These are phyloP conservation scores for Daldinia bambusicola DNA, from an alignment of 495 filamentous ascomycete species.

Conservation along the genomic window DNA sequence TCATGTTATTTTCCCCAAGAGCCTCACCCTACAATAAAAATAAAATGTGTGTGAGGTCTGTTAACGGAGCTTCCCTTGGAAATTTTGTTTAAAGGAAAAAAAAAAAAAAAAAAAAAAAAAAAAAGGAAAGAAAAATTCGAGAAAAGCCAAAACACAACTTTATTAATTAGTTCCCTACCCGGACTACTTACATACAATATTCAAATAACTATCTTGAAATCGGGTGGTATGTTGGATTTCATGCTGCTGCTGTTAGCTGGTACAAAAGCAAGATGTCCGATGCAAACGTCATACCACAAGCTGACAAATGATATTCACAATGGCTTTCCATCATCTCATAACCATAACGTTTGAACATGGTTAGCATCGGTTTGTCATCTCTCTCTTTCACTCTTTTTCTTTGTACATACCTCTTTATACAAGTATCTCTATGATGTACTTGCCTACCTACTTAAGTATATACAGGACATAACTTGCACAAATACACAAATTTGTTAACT, in stretches of 20 bases:
- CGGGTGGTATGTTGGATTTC: no score
- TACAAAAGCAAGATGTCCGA: conserved; percentile 20
- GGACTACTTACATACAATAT: not conserved
- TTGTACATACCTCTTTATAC: not conserved
- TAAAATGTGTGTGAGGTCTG: not conserved
- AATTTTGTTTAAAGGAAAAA: not conserved
- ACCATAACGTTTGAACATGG: not conserved
- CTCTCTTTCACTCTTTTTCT: not conserved
- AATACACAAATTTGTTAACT: not conserved
- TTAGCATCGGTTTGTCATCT: not conserved
- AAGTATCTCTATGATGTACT: not conserved
- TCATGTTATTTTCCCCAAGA: conserved; percentile 7
- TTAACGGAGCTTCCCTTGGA: not conserved
- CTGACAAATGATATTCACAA: conserved; percentile 25
- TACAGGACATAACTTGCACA: not conserved
- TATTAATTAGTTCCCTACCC: no score
- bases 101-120: not conserved
- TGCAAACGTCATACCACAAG: conserved; percentile 20
- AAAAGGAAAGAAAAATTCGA: not conserved
- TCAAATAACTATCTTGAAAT: not conserved
- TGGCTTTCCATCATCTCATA: not conserved
- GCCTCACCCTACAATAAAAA: conserved; percentile 12
- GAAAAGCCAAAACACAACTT: not conserved
- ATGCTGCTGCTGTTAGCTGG: not conserved
- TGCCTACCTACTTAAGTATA: not conserved